Conservation (phyloP, 2,329 filamentous ascomycete species). For the Fusarium mangiferae region DNA sequence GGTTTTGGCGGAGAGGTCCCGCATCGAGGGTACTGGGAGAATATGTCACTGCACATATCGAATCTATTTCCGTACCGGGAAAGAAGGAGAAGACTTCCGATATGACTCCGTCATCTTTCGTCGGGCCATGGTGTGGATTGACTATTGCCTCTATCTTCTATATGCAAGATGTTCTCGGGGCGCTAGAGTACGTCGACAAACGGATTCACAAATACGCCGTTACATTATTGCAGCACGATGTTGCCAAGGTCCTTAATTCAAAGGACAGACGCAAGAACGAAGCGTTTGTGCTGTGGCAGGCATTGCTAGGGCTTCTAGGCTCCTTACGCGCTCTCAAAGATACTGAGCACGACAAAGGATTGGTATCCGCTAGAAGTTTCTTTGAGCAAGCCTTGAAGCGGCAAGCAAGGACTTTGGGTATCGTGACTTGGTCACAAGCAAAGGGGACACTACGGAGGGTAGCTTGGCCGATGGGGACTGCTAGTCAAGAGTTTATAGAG, state of each 20-base stretch:
- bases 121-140: neutral
- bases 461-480: neutral
- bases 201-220: neutral
- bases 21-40: neutral
- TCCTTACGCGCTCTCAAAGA: neutral
- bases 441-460: neutral
- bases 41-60: neutral
- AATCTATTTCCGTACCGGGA: neutral
- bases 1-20: neutral
- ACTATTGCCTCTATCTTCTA: neutral
- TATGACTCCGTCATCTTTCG: neutral
- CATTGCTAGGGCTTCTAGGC: neutral
- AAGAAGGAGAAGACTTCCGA: fast-evolving
- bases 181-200: neutral
- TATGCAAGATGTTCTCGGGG: neutral
- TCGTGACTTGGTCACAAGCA: neutral
- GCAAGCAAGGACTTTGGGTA: neutral
- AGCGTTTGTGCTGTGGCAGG: neutral
- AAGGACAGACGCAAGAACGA: neutral
- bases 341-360: neutral
- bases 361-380: neutral
- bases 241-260: neutral
- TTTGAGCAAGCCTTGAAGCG: neutral
- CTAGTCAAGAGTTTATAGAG: neutral
- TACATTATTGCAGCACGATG: neutral